phyloP scores from a whole-genome alignment of 345 rosid species.

The Eucalyptus viminalis region DNA sequence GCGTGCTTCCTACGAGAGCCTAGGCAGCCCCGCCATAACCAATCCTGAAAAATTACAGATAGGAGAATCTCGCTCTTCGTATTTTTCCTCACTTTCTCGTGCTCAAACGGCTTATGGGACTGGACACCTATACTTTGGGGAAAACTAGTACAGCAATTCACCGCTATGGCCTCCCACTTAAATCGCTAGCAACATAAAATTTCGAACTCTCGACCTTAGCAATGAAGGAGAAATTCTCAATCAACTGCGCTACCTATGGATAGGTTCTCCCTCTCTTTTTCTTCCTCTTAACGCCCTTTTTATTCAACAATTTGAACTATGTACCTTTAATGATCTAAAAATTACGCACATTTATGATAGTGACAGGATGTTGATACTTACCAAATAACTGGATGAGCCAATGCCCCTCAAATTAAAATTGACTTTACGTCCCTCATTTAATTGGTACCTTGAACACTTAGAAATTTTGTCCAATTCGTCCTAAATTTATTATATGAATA shows the following conservation, averaged over 20 bases:
- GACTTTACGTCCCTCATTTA: background rate
- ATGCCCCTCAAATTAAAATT: background rate
- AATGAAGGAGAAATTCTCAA: accelerated
- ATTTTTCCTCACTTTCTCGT: too few relatives aligned
- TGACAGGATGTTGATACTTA: background rate
- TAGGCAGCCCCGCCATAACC: too few relatives aligned
- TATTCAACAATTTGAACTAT: background rate
- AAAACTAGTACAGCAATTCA: too few relatives aligned
- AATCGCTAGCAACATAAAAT: accelerated
- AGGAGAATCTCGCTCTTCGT: too few relatives aligned
- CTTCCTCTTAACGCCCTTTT: background rate
- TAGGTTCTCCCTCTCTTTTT: background rate
- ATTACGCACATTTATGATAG: background rate
- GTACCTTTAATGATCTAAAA: background rate
- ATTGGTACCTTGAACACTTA: background rate
- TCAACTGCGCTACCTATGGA: too few relatives aligned
- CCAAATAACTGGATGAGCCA: background rate
- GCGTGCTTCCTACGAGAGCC: background rate
- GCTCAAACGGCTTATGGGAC: accelerated
- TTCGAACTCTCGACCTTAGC: too few relatives aligned
- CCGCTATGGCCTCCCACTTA: too few relatives aligned
- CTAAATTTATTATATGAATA: background rate
- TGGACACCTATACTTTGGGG: accelerated
- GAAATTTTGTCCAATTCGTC: accelerated
- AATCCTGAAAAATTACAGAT: too few relatives aligned